A percentile compares a stretch with the other conserved stretches of the same genome.
These are phyloP conservation scores for Lactarius trivialis DNA, from an alignment of 768 basidiomycete genomes.

Conservation along the genomic window DNA sequence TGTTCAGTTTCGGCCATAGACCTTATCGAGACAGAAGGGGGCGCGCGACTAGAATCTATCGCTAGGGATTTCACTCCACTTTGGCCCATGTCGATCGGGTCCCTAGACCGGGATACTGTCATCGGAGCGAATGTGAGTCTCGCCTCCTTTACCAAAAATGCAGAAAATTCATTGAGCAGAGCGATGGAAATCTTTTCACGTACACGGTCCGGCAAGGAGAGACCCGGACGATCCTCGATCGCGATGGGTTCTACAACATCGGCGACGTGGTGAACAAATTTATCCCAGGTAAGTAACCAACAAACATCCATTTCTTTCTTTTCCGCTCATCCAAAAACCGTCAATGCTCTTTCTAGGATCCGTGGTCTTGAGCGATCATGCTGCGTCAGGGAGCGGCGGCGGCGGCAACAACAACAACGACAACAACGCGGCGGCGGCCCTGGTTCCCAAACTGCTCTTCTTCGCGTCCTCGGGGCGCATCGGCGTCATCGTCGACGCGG, in stretches of 20 bases:
- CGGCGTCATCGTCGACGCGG: conserved; percentile 60
- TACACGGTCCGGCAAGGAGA: conserved; percentile 46
- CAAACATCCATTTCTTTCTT: background rate
- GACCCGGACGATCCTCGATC: conserved; percentile 44
- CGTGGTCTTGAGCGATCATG: conserved; percentile 40
- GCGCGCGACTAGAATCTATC: conserved; percentile 33
- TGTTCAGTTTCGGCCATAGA: conserved; percentile 70
- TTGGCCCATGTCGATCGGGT: conserved; percentile 65
- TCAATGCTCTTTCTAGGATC: conserved; percentile 39
- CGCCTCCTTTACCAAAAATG: conserved; percentile 11
- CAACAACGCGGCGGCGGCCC: conserved; percentile 20
- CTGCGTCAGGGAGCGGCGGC: conserved; percentile 32
- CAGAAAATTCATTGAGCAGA: conserved; percentile 33
- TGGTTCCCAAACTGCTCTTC: conserved; percentile 60
- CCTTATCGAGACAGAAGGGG: conserved; percentile 35
- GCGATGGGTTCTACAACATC: conserved; percentile 63
- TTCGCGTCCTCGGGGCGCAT: conserved; percentile 77
- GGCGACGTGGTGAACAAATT: conserved; percentile 78
- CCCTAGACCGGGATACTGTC: conserved; percentile 45
- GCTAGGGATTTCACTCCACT: conserved; percentile 72
- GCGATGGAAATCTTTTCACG: conserved; percentile 59
- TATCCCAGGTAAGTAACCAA: conserved; percentile 45
- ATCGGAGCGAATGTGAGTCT: conserved; percentile 69
- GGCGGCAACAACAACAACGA: background rate
- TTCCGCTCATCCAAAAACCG: too few relatives aligned